Base-by-base conservation (phyloP, 2,329 filamentous ascomycete species). In the Mycocentrospora acerina region DNA sequence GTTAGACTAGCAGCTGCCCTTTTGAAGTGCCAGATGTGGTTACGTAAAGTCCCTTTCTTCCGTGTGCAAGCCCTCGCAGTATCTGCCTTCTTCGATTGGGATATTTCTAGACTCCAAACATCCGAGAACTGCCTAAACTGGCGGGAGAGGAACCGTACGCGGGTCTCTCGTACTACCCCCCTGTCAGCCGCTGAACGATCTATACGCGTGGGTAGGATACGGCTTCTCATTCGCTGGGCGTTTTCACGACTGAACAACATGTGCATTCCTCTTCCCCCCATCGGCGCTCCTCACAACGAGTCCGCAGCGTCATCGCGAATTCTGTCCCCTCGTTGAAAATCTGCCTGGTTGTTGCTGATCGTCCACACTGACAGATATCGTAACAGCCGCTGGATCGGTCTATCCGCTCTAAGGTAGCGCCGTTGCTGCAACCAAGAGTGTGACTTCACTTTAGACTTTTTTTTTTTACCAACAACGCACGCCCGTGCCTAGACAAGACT, bases 261-360 rank as follows among this genome's bases (percentile, higher is more conserved):
- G 55, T 47, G 50, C 52, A 44, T 42, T 45, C 32, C 55, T 40
- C 48, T 51, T 50, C 36, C 37, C 48, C 54, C 54, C 57, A 56
- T 46, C 48, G 40, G 58, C 58, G 54, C 59, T 45, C 57, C 55
- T 57, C 43, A 50, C 46, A 53, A 59, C 51, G 49, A 57, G 39
- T 40, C 52, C 43, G 40, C 52, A 44, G 51, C 50, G 40, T 46
- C 48, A 39, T 42, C 38, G 29, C 44, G 41, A 47, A 42, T 47
- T 39, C 48, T 47, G 46, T 51, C 54, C 47, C 51, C 57, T 57
- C 59, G 52, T 55, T 57, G 55, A 56, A 43, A 48, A 38, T 36
- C 42, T 43, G 40, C 40, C 43, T 44, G 43, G 38, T 37, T 32
- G 42, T 44, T 58, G 56, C 58, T 60, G 53, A 55, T 40, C 36